These are phyloP conservation scores for Aspergillus ochraceus DNA, from an alignment of 2,329 filamentous ascomycete species.

Conservation along the genomic window DNA sequence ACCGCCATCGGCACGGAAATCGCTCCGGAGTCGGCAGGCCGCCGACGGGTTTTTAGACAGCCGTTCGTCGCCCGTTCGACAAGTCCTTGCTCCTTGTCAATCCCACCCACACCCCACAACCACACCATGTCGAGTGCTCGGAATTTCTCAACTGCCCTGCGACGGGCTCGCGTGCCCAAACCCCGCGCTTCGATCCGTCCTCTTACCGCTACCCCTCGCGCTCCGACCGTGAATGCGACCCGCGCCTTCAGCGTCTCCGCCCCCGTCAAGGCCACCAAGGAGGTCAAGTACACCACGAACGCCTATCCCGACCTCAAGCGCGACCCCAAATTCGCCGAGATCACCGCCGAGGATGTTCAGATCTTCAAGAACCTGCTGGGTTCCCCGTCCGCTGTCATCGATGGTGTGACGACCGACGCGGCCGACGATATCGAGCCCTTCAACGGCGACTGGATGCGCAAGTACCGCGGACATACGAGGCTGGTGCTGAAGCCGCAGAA, in stretches of 20 bases:
- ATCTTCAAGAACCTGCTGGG: constrained; percentile 82
- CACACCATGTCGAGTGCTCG: constrained; percentile 32
- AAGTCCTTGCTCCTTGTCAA: background rate
- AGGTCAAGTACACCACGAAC: constrained; percentile 76
- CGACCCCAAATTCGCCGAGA: constrained; percentile 66
- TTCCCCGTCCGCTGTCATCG: constrained; percentile 75
- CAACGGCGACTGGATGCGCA: constrained; percentile 99
- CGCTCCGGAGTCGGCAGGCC: background rate
- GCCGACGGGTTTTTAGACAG: background rate
- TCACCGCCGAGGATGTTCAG: constrained; percentile 77
- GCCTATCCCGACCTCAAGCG: constrained; percentile 77
- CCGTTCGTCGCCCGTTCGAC: background rate
- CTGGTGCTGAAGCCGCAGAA: constrained; percentile 83
- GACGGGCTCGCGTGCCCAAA: constrained; percentile 34
- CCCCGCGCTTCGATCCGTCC: constrained; percentile 26
- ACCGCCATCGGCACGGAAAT: background rate
- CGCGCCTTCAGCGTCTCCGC: constrained; percentile 34
- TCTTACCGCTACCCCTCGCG: constrained; percentile 19
- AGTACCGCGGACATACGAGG: constrained; percentile 87
- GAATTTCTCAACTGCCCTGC: constrained; percentile 32
- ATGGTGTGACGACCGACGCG: constrained; percentile 74
- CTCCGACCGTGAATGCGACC: constrained; percentile 15
- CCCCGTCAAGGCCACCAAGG: constrained; percentile 27
- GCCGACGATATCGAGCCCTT: constrained; percentile 83
- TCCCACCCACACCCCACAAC: background rate